A percentile compares a stretch with the other conserved stretches of the same genome.
phyloP scores from a whole-genome alignment of 2,329 filamentous ascomycete genomes.

The Fusarium sp. region DNA sequence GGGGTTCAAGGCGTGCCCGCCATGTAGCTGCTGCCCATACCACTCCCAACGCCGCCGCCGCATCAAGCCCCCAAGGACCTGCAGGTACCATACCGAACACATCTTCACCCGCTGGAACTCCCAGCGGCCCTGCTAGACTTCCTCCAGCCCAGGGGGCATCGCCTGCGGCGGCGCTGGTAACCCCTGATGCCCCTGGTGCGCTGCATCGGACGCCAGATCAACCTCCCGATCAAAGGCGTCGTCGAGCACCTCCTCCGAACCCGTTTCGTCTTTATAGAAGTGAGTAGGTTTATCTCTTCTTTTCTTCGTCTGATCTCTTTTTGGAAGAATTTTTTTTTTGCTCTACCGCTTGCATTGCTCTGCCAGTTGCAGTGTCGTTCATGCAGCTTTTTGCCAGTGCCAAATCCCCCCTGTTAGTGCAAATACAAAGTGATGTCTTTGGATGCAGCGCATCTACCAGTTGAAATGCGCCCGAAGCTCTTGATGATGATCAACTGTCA shows the following conservation, averaged over 20 bases:
- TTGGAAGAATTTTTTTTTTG: neutral
- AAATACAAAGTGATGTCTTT: neutral
- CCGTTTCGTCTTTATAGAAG: constrained; percentile 53
- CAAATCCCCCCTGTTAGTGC: constrained; percentile 15
- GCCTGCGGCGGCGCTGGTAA: constrained; percentile 36
- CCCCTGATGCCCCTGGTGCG: constrained; percentile 38
- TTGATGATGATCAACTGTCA: neutral
- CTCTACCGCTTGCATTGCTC: neutral
- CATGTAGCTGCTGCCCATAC: constrained; percentile 35
- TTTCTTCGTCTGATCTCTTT: neutral
- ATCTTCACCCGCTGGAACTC: constrained; percentile 32
- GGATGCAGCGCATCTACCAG: neutral
- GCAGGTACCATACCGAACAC: constrained; percentile 20
- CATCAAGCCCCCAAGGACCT: constrained; percentile 22
- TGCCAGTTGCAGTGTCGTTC: constrained; percentile 8
- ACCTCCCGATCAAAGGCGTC: constrained; percentile 37
- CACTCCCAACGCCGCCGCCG: constrained; percentile 19
- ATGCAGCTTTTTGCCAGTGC: constrained; percentile 16
- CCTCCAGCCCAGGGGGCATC: constrained; percentile 28
- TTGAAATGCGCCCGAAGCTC: neutral
- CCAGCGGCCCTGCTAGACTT: constrained; percentile 23
- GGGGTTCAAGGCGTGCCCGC: constrained; percentile 34
- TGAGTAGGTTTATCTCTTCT: constrained; percentile 40
- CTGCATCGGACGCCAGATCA: constrained; percentile 45
- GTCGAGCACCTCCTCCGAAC: constrained; percentile 47